Percentiles rank a stretch among this genome's conserved stretches.
Conservation (phyloP, 441 rosid species). For the Breynia disticha region DNA sequence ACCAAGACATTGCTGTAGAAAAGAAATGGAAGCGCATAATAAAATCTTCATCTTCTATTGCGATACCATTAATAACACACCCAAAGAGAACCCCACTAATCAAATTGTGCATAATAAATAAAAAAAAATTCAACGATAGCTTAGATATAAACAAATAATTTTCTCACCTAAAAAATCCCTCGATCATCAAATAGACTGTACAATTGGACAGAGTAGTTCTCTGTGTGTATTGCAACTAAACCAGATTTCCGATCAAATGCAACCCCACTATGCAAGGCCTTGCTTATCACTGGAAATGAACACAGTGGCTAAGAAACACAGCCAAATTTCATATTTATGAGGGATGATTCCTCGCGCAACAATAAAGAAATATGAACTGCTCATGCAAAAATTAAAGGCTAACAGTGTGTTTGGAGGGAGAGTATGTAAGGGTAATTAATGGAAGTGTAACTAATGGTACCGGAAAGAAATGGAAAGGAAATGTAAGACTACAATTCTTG, state of each 20-base stretch:
- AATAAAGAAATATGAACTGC: background rate
- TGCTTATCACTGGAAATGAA: slow-evolving; percentile 43
- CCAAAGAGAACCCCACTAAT: background rate
- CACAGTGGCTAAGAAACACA: slow-evolving; percentile 61
- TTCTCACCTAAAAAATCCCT: slow-evolving; percentile 70
- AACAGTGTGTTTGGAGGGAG: too few relatives aligned
- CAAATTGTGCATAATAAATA: too few relatives aligned
- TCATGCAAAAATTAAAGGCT: background rate
- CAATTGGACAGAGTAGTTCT: slow-evolving; percentile 70
- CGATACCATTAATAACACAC: too few relatives aligned
- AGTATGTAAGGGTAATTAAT: too few relatives aligned
- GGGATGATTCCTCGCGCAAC: slow-evolving; percentile 1
- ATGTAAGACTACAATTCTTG: too few relatives aligned
- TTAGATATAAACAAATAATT: background rate
- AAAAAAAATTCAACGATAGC: too few relatives aligned
- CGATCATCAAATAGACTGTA: slow-evolving; percentile 81
- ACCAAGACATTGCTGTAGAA: too few relatives aligned
- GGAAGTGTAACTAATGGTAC: too few relatives aligned
- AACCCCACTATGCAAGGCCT: slow-evolving; percentile 39
- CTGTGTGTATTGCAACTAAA: slow-evolving; percentile 67
- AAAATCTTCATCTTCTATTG: too few relatives aligned
- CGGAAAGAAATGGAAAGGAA: too few relatives aligned
- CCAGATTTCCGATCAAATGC: slow-evolving; percentile 71
- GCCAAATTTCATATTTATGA: slow-evolving; percentile 2
- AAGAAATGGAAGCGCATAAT: too few relatives aligned